A percentile compares a stretch with the other conserved stretches of the same genome.
These are phyloP conservation scores for Ustilago vetiveriae DNA, from an alignment of 1,284 basidiomycete genomes.

Conservation along the genomic window DNA sequence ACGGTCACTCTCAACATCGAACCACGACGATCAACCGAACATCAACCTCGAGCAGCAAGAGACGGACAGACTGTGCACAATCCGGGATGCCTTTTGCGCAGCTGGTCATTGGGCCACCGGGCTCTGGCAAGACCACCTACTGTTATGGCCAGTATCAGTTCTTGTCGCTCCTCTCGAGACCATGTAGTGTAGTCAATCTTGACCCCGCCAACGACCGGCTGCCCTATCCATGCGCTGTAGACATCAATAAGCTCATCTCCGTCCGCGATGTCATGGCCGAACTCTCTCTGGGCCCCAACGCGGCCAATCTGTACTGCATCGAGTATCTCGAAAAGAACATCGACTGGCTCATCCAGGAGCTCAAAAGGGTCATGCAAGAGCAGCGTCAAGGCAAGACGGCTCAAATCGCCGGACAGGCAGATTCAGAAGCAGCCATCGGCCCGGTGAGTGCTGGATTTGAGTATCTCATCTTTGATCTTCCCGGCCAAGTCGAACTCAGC, in stretches of 20 bases:
- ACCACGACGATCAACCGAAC: too few species aligned
- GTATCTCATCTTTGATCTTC: constrained; percentile 94
- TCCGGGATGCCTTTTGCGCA: constrained; percentile 53
- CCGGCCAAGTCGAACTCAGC: constrained; percentile 95
- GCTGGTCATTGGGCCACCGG: constrained; percentile 59
- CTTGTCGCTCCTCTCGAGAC: constrained; percentile 83
- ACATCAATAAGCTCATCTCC: constrained; percentile 86
- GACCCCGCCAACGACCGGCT: constrained; percentile 92
- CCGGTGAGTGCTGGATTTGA: constrained; percentile 66
- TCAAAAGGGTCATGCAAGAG: constrained; percentile 69
- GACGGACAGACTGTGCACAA: not conserved
- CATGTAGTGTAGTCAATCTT: constrained; percentile 89
- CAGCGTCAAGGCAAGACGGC: constrained; percentile 35
- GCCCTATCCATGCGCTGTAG: constrained; percentile 88
- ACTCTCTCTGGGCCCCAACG: constrained; percentile 90
- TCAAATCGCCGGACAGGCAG: constrained; percentile 16
- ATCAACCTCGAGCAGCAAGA: not conserved
- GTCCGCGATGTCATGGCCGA: constrained; percentile 88
- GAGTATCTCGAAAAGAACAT: constrained; percentile 95
- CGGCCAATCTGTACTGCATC: constrained; percentile 95
- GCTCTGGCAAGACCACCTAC: constrained; percentile 64
- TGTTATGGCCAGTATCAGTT: constrained; percentile 70
- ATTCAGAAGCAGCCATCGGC: constrained; percentile 24
- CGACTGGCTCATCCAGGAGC: constrained; percentile 83
- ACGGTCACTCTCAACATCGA: not conserved